Evolutionary conservation across 2,329 filamentous ascomycete species (phyloP).

Genomic region (Cladobotryum protrusum): DNA sequence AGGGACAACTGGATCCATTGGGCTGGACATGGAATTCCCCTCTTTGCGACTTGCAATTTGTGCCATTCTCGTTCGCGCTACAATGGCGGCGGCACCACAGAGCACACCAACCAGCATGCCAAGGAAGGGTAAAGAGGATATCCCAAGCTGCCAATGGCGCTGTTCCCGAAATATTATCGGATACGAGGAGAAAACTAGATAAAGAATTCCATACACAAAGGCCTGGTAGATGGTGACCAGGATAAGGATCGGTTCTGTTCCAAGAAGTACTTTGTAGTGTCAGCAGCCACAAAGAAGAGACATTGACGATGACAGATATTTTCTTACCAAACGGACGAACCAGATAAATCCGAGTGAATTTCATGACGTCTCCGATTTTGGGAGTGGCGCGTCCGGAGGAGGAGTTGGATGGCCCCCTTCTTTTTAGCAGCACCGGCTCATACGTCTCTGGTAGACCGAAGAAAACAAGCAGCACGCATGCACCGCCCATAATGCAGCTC

Average conservation of each 20-base stretch:
- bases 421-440: background rate
- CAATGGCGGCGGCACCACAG: conserved; percentile 5
- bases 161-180: conserved; percentile 41
- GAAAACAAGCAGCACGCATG: conserved; percentile 2
- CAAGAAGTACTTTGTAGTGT: background rate
- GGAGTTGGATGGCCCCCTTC: background rate
- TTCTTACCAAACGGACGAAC: conserved; percentile 7
- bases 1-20: background rate
- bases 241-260: conserved; percentile 5
- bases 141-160: conserved; percentile 35
- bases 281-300: background rate
- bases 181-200: conserved; percentile 50
- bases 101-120: conserved; percentile 9
- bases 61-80: background rate
- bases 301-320: too few relatives aligned
- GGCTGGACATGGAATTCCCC: background rate
- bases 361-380: background rate
- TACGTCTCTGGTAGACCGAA: conserved; percentile 7
- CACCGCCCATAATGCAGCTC: conserved; percentile 7
- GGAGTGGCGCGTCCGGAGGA: background rate
- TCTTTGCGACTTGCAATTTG: background rate
- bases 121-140: conserved; percentile 6
- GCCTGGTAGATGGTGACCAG: conserved; percentile 35
- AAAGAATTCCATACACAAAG: conserved; percentile 46
- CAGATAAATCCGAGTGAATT: conserved; percentile 1